Evolutionary conservation across 2,329 filamentous ascomycete species (phyloP).

Genomic region (Lachnellula arida): DNA sequence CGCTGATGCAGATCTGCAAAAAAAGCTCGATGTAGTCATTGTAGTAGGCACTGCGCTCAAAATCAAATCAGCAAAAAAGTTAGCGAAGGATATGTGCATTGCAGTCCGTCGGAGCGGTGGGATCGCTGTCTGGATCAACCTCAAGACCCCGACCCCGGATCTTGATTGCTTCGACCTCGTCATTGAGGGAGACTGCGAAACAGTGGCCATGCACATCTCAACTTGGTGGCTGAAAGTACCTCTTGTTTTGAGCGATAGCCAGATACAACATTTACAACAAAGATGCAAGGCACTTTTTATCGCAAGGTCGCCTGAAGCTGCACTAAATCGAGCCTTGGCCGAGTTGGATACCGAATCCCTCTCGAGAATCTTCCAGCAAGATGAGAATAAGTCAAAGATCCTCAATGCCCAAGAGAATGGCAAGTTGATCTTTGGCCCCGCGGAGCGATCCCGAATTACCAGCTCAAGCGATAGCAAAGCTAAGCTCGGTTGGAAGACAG

Average conservation of each 20-base stretch:
- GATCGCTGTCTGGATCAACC: constrained; percentile 86
- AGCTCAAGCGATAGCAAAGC: neutral
- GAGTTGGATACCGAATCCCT: constrained; percentile 10
- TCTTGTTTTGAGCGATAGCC: constrained; percentile 11
- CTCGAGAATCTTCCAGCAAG: constrained; percentile 8
- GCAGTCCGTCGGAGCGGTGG: constrained; percentile 74
- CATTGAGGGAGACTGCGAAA: constrained; percentile 80
- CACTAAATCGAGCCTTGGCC: constrained; percentile 6
- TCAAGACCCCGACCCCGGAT: constrained; percentile 72
- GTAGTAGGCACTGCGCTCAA: constrained; percentile 93
- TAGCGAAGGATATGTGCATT: constrained; percentile 83
- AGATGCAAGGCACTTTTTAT: constrained; percentile 13
- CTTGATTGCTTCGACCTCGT: constrained; percentile 85
- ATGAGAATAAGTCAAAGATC: constrained; percentile 8
- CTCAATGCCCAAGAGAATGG: constrained; percentile 7
- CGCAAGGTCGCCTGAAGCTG: constrained; percentile 8
- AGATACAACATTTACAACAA: constrained; percentile 13
- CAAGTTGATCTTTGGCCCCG: constrained; percentile 1
- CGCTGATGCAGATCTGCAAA: constrained; percentile 73
- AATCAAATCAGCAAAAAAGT: constrained; percentile 79
- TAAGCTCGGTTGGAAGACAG: too few relatives aligned
- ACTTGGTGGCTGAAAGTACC: constrained; percentile 13
- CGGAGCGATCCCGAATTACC: neutral
- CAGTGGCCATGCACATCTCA: constrained; percentile 53
- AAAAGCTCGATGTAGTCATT: constrained; percentile 80